A percentile compares a stretch with the other conserved stretches of the same genome.
phyloP scores from a whole-genome alignment of 164 flowering plant genomes.

The Taxillus chinensis region DNA sequence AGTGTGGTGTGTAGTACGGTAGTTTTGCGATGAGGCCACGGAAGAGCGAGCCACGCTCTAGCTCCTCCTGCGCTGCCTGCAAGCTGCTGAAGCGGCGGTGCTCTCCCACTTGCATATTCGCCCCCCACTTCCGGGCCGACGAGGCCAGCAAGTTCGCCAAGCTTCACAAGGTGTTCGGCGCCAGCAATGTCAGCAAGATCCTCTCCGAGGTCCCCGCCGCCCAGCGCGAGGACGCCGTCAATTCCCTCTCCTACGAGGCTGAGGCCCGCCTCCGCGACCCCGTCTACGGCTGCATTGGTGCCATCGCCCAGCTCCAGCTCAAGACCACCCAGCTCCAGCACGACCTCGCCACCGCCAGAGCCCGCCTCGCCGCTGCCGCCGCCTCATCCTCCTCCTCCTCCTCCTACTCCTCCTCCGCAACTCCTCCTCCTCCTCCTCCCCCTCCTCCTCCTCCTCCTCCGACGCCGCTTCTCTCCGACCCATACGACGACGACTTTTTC shows the following conservation, averaged over 20 bases:
- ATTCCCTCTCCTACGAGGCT: conserved; percentile 66
- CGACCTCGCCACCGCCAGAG: conserved; percentile 56
- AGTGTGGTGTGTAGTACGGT: no score
- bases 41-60: conserved; percentile 43
- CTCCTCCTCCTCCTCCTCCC: not conserved
- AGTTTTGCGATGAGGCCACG: conserved; percentile 7
- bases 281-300: conserved; percentile 76
- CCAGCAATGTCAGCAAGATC: conserved; percentile 78
- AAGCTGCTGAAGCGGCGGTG: conserved; percentile 59
- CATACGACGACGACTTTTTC: not conserved
- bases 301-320: conserved; percentile 53
- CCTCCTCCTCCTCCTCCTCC: not conserved
- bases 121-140: conserved; percentile 57
- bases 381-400: not conserved
- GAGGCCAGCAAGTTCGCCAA: conserved; percentile 57
- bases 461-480: not conserved
- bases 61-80: conserved; percentile 83
- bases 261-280: conserved; percentile 75
- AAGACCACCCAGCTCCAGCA: conserved; percentile 58
- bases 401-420: not conserved
- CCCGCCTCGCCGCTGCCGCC: conserved; percentile 37
- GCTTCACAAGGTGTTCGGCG: conserved; percentile 82
- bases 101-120: conserved; percentile 48
- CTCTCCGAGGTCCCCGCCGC: conserved; percentile 52
- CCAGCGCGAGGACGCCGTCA: conserved; percentile 60